Evolutionary conservation across 2,329 filamentous ascomycete species (phyloP).

Genomic region (Xylaria arbuscula): DNA sequence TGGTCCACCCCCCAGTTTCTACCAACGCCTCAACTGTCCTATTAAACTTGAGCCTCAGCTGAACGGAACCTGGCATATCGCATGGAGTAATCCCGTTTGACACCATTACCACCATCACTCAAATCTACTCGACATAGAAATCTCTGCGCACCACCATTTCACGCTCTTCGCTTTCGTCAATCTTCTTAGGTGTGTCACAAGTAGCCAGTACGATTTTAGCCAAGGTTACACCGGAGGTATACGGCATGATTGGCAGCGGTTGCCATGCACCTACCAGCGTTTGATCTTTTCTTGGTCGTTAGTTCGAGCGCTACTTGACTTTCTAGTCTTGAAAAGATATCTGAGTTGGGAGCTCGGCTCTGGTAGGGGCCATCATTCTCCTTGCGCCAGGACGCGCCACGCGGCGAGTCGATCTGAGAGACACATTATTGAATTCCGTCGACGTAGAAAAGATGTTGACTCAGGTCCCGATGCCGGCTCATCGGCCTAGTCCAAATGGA

Average conservation of each 20-base stretch:
- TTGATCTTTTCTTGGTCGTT: constrained; percentile 25
- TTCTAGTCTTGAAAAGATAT: neutral
- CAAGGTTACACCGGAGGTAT: constrained; percentile 26
- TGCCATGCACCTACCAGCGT: constrained; percentile 32
- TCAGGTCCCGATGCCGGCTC: constrained; percentile 62
- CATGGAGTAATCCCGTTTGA: constrained; percentile 17
- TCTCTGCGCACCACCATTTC: constrained; percentile 20
- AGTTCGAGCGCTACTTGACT: constrained; percentile 17
- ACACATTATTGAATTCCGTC: constrained; percentile 25
- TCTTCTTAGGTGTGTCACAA: constrained; percentile 5
- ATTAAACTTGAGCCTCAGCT: constrained; percentile 39
- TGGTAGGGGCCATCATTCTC: constrained; percentile 20
- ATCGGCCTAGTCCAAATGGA: constrained; percentile 53
- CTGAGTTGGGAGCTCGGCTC: constrained; percentile 14
- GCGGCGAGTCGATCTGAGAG: constrained; percentile 15
- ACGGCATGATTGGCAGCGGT: constrained; percentile 27
- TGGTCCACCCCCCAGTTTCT: constrained; percentile 32
- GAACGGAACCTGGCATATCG: constrained; percentile 33
- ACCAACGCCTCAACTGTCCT: constrained; percentile 32
- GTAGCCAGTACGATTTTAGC: constrained; percentile 21
- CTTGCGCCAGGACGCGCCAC: constrained; percentile 15
- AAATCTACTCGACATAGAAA: neutral
- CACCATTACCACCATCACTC: constrained; percentile 2
- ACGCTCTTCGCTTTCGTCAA: neutral
- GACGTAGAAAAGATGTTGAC: constrained; percentile 51